Conservation (phyloP, 2,329 filamentous ascomycete genomes). For the Aspergillus sp. region DNA sequence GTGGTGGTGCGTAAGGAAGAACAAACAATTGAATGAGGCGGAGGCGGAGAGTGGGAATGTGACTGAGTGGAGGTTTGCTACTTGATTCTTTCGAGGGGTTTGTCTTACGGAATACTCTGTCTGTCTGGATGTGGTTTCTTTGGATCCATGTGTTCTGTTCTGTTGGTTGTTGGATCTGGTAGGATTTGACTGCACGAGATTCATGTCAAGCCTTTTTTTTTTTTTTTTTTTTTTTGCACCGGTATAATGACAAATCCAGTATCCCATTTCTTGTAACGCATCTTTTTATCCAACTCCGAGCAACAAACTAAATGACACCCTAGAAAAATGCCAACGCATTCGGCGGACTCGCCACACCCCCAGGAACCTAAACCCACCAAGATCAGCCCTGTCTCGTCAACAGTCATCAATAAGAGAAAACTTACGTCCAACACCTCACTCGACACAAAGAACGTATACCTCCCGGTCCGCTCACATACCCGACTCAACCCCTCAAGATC, state of each 20-base stretch:
- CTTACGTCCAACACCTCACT: not conserved
- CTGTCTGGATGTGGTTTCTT: too few species aligned
- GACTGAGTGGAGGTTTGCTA: conserved; percentile 8
- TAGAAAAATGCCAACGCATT: not conserved
- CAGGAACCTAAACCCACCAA: not conserved
- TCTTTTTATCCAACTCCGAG: too few species aligned
- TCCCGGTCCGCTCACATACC: not conserved
- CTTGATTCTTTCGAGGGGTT: not conserved
- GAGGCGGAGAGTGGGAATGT: conserved; percentile 7
- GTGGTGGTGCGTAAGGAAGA: conserved; percentile 9
- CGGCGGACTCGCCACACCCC: not conserved
- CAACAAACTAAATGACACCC: too few species aligned
- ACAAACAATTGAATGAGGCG: conserved; percentile 5
- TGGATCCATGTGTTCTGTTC: too few species aligned
- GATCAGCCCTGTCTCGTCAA: not conserved
- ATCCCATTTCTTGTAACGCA: too few species aligned
- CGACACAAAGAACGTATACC: not conserved
- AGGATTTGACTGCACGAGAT: too few species aligned
- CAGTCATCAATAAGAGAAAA: not conserved
- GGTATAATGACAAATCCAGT: too few species aligned
- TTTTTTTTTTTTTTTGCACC: too few species aligned
- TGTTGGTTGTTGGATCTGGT: too few species aligned
- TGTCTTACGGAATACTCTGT: too few species aligned
- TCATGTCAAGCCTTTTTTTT: too few species aligned
- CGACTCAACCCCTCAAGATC: not conserved